These are phyloP conservation scores for Endotrypanum monterogeii DNA, from an alignment of 208 protist genomes.

Conservation along the genomic window DNA sequence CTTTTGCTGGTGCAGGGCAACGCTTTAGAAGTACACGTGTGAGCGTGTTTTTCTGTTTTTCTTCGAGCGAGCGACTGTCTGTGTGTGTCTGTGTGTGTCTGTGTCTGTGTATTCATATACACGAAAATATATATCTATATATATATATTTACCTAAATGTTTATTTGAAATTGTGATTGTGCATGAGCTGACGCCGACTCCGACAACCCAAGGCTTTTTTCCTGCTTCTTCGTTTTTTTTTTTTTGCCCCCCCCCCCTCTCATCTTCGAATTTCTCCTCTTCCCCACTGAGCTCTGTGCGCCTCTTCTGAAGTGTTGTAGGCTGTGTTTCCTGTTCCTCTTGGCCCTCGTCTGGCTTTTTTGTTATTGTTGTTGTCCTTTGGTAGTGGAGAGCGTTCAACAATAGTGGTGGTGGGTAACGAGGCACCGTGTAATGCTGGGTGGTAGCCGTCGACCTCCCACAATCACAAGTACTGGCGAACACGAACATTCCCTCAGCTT, in stretches of 20 bases:
- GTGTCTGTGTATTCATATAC: not conserved
- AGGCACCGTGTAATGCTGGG: not conserved
- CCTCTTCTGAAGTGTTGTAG: not conserved
- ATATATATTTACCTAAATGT: not conserved
- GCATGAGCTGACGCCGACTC: not conserved
- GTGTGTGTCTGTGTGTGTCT: conserved; percentile 15
- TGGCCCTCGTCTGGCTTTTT: too few species aligned
- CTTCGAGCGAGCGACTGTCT: conserved; percentile 6
- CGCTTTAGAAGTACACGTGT: conserved; percentile 6
- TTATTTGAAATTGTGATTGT: not conserved
- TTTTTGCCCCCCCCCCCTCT: not conserved
- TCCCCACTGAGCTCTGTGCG: not conserved
- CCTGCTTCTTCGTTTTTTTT: not conserved
- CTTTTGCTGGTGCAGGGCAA: not conserved
- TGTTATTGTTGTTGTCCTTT: not conserved
- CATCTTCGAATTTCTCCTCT: not conserved
- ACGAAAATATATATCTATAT: not conserved
- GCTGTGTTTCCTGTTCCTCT: not conserved
- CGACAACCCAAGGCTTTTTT: not conserved
- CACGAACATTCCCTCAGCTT: not conserved
- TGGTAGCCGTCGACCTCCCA: not conserved
- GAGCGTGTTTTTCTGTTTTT: conserved; percentile 6
- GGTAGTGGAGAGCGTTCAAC: not conserved
- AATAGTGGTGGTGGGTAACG: not conserved
- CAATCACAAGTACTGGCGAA: not conserved